These are phyloP conservation scores for Talaromyces adpressus DNA, from an alignment of 495 filamentous ascomycete species.

Conservation along the genomic window DNA sequence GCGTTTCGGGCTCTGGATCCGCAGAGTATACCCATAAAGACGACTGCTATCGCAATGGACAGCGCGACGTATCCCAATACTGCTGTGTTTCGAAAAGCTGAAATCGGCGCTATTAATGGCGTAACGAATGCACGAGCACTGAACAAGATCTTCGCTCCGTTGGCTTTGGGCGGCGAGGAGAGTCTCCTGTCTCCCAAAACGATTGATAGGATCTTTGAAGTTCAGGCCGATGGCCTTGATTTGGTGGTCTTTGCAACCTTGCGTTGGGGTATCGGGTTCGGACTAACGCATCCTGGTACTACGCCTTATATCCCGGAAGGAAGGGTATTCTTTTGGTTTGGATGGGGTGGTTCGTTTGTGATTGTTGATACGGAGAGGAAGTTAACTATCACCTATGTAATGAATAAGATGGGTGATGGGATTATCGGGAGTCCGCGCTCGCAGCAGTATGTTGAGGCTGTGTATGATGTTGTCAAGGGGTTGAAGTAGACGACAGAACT, in stretches of 20 bases:
- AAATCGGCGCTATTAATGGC: slow-evolving; percentile 13
- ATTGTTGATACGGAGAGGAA: slow-evolving; percentile 22
- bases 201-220: slow-evolving; percentile 17
- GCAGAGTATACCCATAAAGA: not conserved
- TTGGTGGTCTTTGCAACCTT: slow-evolving; percentile 12
- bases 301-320: slow-evolving; percentile 11
- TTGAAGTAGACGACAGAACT: not conserved
- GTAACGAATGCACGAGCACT: slow-evolving; percentile 12
- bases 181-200: slow-evolving; percentile 15
- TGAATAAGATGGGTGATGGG: slow-evolving; percentile 23
- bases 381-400: slow-evolving; percentile 24
- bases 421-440: slow-evolving; percentile 23
- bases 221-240: slow-evolving; percentile 16
- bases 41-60: not conserved
- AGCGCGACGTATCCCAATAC: not conserved
- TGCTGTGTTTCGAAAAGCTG: not conserved
- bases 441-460: slow-evolving; percentile 24
- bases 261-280: slow-evolving; percentile 20
- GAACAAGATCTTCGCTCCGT: slow-evolving; percentile 9
- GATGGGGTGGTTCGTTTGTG: slow-evolving; percentile 22
- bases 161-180: slow-evolving; percentile 1
- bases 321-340: slow-evolving; percentile 19
- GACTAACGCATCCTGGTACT: slow-evolving; percentile 6
- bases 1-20: not conserved
- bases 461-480: slow-evolving; percentile 21